Conservation (phyloP, 2,329 filamentous ascomycete species). For the Colletotrichum sp. region DNA sequence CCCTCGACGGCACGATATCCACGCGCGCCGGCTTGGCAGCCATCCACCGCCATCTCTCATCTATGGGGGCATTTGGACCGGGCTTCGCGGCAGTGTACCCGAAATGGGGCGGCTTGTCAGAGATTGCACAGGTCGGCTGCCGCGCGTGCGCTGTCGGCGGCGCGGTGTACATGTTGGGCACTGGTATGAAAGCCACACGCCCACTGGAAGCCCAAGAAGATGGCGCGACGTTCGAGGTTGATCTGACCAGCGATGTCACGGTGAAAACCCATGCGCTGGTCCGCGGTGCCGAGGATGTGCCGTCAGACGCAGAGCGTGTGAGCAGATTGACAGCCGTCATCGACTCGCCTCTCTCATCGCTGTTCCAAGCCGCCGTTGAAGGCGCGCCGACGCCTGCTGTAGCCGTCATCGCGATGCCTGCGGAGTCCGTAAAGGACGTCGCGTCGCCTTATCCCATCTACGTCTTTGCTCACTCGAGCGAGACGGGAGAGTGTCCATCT, state of each 20-base stretch:
- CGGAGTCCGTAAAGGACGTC: slow-evolving; percentile 45
- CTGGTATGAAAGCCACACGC: slow-evolving; percentile 57
- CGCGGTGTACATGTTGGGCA: slow-evolving; percentile 85
- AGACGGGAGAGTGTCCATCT: slow-evolving; percentile 87
- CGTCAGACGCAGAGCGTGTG: slow-evolving; percentile 38
- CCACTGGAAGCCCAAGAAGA: slow-evolving; percentile 28
- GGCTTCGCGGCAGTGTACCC: slow-evolving; percentile 90
- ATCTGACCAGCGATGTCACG: slow-evolving; percentile 61
- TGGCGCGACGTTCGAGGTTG: slow-evolving; percentile 42
- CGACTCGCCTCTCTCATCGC: slow-evolving; percentile 63
- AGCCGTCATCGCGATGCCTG: slow-evolving; percentile 71
- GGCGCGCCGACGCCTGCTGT: slow-evolving; percentile 78
- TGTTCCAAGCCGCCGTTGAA: slow-evolving; percentile 77
- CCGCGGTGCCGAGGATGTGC: slow-evolving; percentile 40
- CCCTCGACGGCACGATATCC: slow-evolving; percentile 66
- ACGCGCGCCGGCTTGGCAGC: slow-evolving; percentile 71
- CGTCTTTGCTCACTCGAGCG: slow-evolving; percentile 79
- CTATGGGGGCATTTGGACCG: slow-evolving; percentile 85
- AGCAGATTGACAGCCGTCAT: slow-evolving; percentile 73
- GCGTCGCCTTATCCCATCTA: slow-evolving; percentile 56
- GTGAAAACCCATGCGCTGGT: slow-evolving; percentile 63
- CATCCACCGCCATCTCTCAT: slow-evolving; percentile 81
- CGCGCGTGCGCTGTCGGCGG: slow-evolving; percentile 91
- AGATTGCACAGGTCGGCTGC: slow-evolving; percentile 90
- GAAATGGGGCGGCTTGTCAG: slow-evolving; percentile 90